Percentiles rank a stretch among this genome's conserved stretches.
These are phyloP conservation scores for Aspergillus tubingensis DNA, from an alignment of 2,329 filamentous ascomycete species.

Conservation along the genomic window DNA sequence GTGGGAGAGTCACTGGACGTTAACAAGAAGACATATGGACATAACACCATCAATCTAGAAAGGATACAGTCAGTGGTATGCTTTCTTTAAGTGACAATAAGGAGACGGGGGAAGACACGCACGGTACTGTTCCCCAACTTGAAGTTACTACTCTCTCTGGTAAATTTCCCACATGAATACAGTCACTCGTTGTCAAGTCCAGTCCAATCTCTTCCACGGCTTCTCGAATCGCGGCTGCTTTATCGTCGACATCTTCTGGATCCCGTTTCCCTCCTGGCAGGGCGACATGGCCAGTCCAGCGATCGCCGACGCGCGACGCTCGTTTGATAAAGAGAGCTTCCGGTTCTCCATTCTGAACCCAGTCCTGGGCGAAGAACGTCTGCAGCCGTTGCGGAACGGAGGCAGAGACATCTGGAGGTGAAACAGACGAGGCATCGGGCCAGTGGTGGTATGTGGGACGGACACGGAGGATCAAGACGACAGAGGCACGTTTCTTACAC, in stretches of 20 bases:
- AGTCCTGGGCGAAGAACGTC: conserved; percentile 63
- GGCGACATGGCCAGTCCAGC: conserved; percentile 70
- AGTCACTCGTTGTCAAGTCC: conserved; percentile 54
- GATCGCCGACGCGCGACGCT: conserved; percentile 63
- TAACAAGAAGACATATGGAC: conserved; percentile 67
- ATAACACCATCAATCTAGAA: conserved; percentile 66
- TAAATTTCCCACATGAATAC: conserved; percentile 60
- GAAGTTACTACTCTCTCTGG: conserved; percentile 67
- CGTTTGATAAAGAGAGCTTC: conserved; percentile 73
- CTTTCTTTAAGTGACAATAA: not conserved
- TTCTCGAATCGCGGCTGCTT: conserved; percentile 64
- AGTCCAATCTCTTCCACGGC: conserved; percentile 67
- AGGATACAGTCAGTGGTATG: conserved; percentile 18
- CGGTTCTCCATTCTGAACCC: conserved; percentile 66
- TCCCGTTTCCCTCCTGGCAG: conserved; percentile 69
- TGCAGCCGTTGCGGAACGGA: conserved; percentile 48
- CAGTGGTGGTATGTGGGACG: conserved; percentile 59
- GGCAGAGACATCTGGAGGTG: conserved; percentile 24
- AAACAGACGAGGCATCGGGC: conserved; percentile 38
- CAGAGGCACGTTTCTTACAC: conserved; percentile 63
- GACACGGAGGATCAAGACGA: conserved; percentile 65
- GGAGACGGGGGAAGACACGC: conserved; percentile 1
- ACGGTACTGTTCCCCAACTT: conserved; percentile 66
- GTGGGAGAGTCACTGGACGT: conserved; percentile 58
- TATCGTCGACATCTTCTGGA: conserved; percentile 63